Base-by-base conservation (phyloP, 2,329 filamentous ascomycete species). In the Trichocomaceae sp. region DNA sequence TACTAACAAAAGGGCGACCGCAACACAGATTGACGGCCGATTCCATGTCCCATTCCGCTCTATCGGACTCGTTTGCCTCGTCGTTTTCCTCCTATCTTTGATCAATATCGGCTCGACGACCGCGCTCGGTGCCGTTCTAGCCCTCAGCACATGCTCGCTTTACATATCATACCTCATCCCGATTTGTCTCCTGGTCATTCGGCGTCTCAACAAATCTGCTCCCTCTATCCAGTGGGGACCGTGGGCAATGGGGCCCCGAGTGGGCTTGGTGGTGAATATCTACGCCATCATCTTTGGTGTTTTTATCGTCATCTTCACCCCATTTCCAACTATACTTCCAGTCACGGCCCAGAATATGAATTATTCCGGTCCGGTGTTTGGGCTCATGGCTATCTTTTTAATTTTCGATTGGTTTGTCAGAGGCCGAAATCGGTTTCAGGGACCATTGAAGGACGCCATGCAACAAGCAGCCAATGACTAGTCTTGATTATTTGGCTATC, bases 121-220 rank as follows among this genome's bases (percentile, higher is more conserved):
- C 2, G 73, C 72, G 1, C 69, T 75, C 17, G 65, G 64, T 17
- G 73, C 72, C 7, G 69, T 75, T 31, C 66, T 70, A 10, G 66
- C 72, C 2, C 63, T 76, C 20, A 69, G 68, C 17, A 69, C 68
- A 26, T 62, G 71, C 35, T 64, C 67, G 5, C 61, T 74, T n/a
- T 70, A 69, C 55, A 60, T 68, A 4, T 74, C 69, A 12, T 75
- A 75, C 58, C 62, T 72, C 19, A 70, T 74, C 31, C 69, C 71
- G 7, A 70, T 75, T 47, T 58, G 52, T 47, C 64, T 66, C 50
- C 68, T 72, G 60, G 59, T 72, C 8, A 58, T 63, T 9, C 67
- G 65, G 3, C 68, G 69, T 0, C 59, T 74, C n/a, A 58, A 62
- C 39, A 55, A 41, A 50, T 55, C 39, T 48, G 17, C 59, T 58